These are phyloP conservation scores for Aspergillus sp. DNA, from an alignment of 2,329 filamentous ascomycete species.

Conservation along the genomic window DNA sequence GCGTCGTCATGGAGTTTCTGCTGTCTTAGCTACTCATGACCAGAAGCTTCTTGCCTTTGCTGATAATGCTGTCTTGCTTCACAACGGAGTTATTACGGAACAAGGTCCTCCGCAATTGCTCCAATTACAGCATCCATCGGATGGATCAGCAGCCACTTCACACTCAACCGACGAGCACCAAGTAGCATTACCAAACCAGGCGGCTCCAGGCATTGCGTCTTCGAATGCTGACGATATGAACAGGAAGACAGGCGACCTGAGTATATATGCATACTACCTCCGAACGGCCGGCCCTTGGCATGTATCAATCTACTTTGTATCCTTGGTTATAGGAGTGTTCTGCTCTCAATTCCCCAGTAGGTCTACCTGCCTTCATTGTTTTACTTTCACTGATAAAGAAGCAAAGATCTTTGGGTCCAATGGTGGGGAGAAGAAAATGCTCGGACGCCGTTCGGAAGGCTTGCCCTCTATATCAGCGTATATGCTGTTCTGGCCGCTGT, in stretches of 20 bases:
- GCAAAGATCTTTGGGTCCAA: not conserved
- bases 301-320: not conserved
- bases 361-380: not conserved
- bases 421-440: constrained; percentile 3
- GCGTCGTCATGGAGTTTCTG: not conserved
- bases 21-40: not conserved
- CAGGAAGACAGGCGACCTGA: not conserved
- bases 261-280: not conserved
- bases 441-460: not conserved
- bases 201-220: not conserved
- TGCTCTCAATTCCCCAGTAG: not conserved
- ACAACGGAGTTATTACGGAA: not conserved
- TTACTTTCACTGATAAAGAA: not conserved
- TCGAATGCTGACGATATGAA: not conserved
- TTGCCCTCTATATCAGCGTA: not conserved
- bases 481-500: not conserved
- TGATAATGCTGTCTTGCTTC: not conserved
- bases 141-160: not conserved
- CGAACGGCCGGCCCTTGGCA: not conserved
- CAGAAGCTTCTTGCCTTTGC: not conserved
- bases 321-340: not conserved
- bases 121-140: too few relatives aligned
- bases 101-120: not conserved
- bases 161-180: not conserved
- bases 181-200: not conserved